These are phyloP conservation scores for Nothopassalora personata DNA, from an alignment of 2,329 filamentous ascomycete genomes.

Conservation along the genomic window DNA sequence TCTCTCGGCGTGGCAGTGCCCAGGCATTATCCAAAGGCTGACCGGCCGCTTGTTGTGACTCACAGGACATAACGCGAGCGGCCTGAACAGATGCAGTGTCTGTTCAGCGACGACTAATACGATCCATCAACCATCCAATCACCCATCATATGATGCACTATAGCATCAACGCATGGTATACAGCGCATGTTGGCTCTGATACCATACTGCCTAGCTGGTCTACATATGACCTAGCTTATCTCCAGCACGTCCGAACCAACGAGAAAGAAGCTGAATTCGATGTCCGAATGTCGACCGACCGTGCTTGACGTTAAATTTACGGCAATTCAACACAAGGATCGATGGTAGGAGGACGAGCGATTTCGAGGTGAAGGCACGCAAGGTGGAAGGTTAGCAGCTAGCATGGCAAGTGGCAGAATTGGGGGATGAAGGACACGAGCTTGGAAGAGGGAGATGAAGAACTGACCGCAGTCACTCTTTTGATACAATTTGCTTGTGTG, in stretches of 20 bases:
- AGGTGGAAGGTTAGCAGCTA: neutral
- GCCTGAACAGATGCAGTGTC: neutral
- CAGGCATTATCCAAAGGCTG: conserved; percentile 19
- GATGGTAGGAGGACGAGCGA: neutral
- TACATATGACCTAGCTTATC: neutral
- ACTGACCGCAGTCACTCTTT: conserved; percentile 26
- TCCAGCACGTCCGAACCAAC: neutral
- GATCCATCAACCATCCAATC: neutral
- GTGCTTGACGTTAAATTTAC: neutral
- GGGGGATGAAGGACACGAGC: neutral
- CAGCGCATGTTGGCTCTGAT: neutral
- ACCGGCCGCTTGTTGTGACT: conserved; percentile 18
- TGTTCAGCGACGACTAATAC: neutral
- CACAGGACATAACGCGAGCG: conserved; percentile 28
- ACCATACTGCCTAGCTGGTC: conserved; percentile 1
- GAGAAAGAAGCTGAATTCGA: no score
- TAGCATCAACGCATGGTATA: conserved; percentile 3
- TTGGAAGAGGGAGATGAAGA: neutral
- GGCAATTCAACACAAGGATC: neutral
- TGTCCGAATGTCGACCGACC: neutral
- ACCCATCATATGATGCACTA: conserved; percentile 3
- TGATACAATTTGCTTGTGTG: conserved; percentile 12
- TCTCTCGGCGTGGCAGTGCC: conserved; percentile 10
- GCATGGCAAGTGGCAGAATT: neutral
- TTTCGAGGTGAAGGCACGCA: neutral